Conservation (phyloP, 2,329 filamentous ascomycete species). For the Apiospora hydei region DNA sequence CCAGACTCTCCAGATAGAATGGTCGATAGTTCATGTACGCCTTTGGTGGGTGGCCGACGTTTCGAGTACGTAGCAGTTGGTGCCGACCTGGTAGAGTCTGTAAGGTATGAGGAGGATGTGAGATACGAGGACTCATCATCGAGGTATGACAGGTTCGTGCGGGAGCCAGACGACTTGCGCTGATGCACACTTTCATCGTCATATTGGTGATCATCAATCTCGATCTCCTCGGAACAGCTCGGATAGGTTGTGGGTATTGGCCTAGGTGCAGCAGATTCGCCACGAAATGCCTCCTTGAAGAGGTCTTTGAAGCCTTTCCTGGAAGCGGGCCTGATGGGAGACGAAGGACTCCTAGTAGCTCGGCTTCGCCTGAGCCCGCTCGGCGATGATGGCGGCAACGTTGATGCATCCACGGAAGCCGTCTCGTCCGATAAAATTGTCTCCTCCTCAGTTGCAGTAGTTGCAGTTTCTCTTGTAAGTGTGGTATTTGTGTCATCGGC, state of each 20-base stretch:
- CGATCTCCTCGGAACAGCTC: conserved; percentile 51
- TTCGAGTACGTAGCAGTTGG: conserved; percentile 33
- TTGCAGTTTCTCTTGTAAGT: conserved; percentile 10
- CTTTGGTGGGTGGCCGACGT: conserved; percentile 59
- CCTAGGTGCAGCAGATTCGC: conserved; percentile 61
- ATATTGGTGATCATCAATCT: conserved; percentile 36
- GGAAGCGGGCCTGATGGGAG: conserved; percentile 53
- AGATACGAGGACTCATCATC: conserved; percentile 42
- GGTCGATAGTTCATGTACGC: conserved; percentile 63
- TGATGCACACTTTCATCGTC: conserved; percentile 41
- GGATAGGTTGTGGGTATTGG: conserved; percentile 56
- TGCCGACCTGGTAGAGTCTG: conserved; percentile 37
- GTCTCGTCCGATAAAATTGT: conserved; percentile 12
- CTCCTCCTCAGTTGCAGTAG: conserved; percentile 19
- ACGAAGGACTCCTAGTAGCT: conserved; percentile 59
- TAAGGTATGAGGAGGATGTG: conserved; percentile 39
- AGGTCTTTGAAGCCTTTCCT: conserved; percentile 65
- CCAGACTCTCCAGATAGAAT: conserved; percentile 61
- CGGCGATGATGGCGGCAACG: background rate
- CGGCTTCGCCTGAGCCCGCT: conserved; percentile 60
- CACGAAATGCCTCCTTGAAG: conserved; percentile 68
- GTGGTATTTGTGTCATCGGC: conserved; percentile 21
- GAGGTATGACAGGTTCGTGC: conserved; percentile 42
- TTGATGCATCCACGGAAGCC: background rate
- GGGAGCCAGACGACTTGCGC: conserved; percentile 43